Evolutionary conservation across 2,329 filamentous ascomycete species (phyloP), one percentile per base, ranked within the genome.

Genomic region (Penicillium sp.): DNA sequence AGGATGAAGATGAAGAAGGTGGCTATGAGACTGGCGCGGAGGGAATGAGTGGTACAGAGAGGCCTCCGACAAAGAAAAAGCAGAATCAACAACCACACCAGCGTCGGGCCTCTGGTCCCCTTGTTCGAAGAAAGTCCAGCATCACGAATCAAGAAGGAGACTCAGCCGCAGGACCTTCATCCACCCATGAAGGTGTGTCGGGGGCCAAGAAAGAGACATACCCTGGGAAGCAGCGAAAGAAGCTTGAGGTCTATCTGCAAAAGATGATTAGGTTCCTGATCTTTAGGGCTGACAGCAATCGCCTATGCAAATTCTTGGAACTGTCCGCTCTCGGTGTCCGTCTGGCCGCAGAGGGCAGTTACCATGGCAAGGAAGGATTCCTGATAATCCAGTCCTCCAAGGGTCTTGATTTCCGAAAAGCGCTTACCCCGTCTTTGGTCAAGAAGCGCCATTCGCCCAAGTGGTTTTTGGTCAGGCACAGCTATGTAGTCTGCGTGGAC

Each of bases 391-490:
- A 95, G 67, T 95, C 91, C 6, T 88, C 89, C 16, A 95, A 96
- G 70, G 92, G 92, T 3, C 81, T 96, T 25, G 91, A 96, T 73
- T 92, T 93, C 68, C 84, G 92, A 60, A 88, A 88, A 63, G 88
- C 92, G 34, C 80, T 94, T 70, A 92, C 87, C 2, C 91, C 91
- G 0, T 82, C 85, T 50, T 87, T 92, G 67, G 83, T 96, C 61
- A 90, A 92, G 69, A 86, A 87, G 51, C 85, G 92, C 13, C 92
- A 97, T 75, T 89, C 86, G 59, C 91, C 92, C 19, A 97, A 97
- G 73, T 99, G 94, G 94, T 99, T 99, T 72, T 81, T 97, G 21
- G 92, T 99, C n/a, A 84, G 94, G 50, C 92, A 97, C 75, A 97
- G 92, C 77, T 99, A 99, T 70, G 88, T 99, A 58, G 93, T 96